A percentile compares a stretch with the other conserved stretches of the same genome.
These are phyloP conservation scores for Parietaria judaica DNA, from an alignment of 306 rosid species.

Conservation along the genomic window DNA sequence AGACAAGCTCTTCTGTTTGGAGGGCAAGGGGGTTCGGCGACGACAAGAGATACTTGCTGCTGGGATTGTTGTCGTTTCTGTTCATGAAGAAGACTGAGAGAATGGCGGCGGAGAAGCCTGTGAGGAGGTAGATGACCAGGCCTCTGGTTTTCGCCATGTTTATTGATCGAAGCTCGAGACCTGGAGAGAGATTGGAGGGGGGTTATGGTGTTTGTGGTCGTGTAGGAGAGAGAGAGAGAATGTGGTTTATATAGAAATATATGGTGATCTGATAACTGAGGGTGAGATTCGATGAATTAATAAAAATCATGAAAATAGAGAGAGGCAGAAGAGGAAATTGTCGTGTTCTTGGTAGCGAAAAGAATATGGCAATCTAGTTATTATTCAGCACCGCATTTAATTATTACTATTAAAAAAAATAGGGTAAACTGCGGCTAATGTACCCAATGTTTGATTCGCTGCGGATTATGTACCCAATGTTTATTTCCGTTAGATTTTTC, in stretches of 20 bases:
- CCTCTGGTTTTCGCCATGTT: slow-evolving; percentile 45
- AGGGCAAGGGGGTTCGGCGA: slow-evolving; percentile 12
- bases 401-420: too few relatives aligned
- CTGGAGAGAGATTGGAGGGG: neutral
- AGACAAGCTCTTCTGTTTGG: slow-evolving; percentile 23
- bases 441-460: too few relatives aligned
- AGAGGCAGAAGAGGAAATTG: too few relatives aligned
- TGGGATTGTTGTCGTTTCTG: slow-evolving; percentile 6
- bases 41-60: slow-evolving; percentile 1
- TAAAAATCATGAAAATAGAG: neutral
- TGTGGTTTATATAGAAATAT: neutral
- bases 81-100: slow-evolving; percentile 40
- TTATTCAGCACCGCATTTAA: too few relatives aligned
- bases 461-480: too few relatives aligned
- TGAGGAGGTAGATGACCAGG: slow-evolving; percentile 44
- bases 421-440: too few relatives aligned
- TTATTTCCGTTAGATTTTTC: too few relatives aligned
- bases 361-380: too few relatives aligned
- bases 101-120: slow-evolving; percentile 50
- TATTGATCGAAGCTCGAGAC: neutral
- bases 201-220: too few relatives aligned
- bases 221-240: slow-evolving; percentile 5
- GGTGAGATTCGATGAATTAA: neutral
- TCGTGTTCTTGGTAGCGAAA: too few relatives aligned
- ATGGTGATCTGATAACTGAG: neutral